Conservation (phyloP, 805 yeast genomes). For the Ogataea siamensis region DNA sequence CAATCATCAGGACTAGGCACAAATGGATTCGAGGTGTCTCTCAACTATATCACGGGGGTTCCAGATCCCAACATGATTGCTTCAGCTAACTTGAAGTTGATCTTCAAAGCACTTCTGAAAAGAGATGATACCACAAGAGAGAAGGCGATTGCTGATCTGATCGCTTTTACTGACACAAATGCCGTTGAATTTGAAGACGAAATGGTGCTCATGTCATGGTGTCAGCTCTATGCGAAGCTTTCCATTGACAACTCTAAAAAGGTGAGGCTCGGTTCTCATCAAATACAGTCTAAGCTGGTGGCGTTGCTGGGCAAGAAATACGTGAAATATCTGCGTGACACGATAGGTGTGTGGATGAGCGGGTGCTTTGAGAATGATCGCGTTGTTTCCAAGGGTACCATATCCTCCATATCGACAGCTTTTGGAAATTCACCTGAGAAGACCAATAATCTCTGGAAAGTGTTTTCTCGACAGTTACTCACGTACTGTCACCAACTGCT, state of each 20-base stretch:
- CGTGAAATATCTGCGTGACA: constrained; percentile 64
- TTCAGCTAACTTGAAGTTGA: constrained; percentile 48
- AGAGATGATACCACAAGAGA: constrained; percentile 84
- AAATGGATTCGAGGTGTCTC: constrained; percentile 52
- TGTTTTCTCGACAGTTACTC: constrained; percentile 56
- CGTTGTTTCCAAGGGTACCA: constrained; percentile 51
- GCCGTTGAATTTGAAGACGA: constrained; percentile 44
- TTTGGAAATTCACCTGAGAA: constrained; percentile 58
- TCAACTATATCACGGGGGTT: constrained; percentile 72
- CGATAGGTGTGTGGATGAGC: constrained; percentile 69
- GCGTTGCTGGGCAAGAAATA: constrained; percentile 50
- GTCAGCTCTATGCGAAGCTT: constrained; percentile 79
- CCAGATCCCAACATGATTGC: constrained; percentile 62
- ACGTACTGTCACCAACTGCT: constrained; percentile 53
- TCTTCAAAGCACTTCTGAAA: constrained; percentile 75
- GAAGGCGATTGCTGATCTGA: constrained; percentile 63
- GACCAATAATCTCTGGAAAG: constrained; percentile 55
- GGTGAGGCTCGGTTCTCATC: constrained; percentile 63
- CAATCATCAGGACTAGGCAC: constrained; percentile 31
- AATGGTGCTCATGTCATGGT: constrained; percentile 59
- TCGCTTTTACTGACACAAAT: constrained; percentile 32
- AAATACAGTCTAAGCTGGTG: constrained; percentile 58
- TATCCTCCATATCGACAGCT: constrained; percentile 44
- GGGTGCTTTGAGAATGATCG: constrained; percentile 73
- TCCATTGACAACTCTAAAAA: constrained; percentile 67